phyloP scores from a whole-genome alignment of 495 filamentous ascomycete genomes.

The Platismatia glauca region DNA sequence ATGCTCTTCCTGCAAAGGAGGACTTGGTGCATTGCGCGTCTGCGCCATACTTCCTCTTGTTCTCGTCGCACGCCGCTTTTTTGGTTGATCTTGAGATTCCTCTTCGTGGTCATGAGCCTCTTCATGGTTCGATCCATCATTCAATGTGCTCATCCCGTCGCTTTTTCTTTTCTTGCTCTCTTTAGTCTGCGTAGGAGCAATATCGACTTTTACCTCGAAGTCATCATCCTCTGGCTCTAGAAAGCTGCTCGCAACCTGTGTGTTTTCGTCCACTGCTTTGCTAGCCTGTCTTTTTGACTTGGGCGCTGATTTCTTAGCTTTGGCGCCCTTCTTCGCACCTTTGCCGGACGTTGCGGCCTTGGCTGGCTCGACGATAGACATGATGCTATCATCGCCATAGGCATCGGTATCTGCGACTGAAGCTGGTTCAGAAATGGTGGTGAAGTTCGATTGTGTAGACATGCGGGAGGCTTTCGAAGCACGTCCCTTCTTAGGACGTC shows the following conservation, averaged over 20 bases:
- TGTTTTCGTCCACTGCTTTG: conserved; percentile 52
- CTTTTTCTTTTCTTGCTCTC: conserved; percentile 59
- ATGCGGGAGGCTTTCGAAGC: conserved; percentile 61
- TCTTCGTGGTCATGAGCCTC: conserved; percentile 21
- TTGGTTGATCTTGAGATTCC: conserved; percentile 38
- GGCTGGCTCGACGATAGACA: conserved; percentile 42
- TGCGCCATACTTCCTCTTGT: conserved; percentile 38
- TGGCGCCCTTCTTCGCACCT: conserved; percentile 43
- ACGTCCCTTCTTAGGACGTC: conserved; percentile 46
- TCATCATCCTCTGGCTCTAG: conserved; percentile 33
- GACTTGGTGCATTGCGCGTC: conserved; percentile 18
- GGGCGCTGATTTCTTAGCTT: conserved; percentile 41
- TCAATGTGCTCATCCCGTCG: conserved; percentile 42
- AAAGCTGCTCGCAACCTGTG: conserved; percentile 38
- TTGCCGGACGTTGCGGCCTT: conserved; percentile 44
- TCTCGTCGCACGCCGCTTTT: conserved; percentile 57
- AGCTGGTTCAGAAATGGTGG: conserved; percentile 43
- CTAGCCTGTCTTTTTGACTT: conserved; percentile 34
- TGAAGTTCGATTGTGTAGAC: conserved; percentile 57
- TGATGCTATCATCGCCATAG: conserved; percentile 60
- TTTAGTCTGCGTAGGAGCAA: conserved; percentile 35
- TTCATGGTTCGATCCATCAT: conserved; percentile 28
- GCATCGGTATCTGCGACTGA: conserved; percentile 41
- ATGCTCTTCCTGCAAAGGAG: conserved; percentile 20
- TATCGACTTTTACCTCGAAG: conserved; percentile 35